These are phyloP conservation scores for Komagataella kurtzmanii DNA, from an alignment of 805 yeast genomes.

Conservation along the genomic window DNA sequence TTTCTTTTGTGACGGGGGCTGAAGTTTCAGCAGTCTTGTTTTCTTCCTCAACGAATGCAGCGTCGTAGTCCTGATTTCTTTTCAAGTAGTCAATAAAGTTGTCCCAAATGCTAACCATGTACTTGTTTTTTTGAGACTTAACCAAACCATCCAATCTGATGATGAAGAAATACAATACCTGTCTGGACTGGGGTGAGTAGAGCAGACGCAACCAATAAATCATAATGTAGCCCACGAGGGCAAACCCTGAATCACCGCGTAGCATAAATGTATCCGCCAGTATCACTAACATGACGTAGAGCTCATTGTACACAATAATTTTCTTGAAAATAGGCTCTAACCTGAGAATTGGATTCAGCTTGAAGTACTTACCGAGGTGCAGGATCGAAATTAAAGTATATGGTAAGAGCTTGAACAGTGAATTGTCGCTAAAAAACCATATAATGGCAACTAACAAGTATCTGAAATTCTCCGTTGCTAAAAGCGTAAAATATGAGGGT, in stretches of 20 bases:
- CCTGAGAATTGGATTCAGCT: slow-evolving; percentile 26
- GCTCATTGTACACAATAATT: slow-evolving; percentile 47
- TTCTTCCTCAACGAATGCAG: background rate
- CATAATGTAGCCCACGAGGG: slow-evolving; percentile 38
- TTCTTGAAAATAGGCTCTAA: slow-evolving; percentile 25
- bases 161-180: slow-evolving; percentile 26
- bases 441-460: slow-evolving; percentile 36
- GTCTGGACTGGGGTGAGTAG: slow-evolving; percentile 33
- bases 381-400: slow-evolving; percentile 40
- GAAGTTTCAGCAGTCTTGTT: slow-evolving; percentile 5
- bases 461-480: slow-evolving; percentile 71
- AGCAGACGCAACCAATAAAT: slow-evolving; percentile 66
- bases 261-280: slow-evolving; percentile 45
- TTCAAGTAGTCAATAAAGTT: slow-evolving; percentile 25
- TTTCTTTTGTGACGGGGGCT: background rate
- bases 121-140: slow-evolving; percentile 28
- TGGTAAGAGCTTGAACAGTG: slow-evolving; percentile 54
- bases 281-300: slow-evolving; percentile 38
- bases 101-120: slow-evolving; percentile 26
- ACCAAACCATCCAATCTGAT: slow-evolving; percentile 29
- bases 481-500: slow-evolving; percentile 50
- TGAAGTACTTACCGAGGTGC: slow-evolving; percentile 32
- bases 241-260: slow-evolving; percentile 60
- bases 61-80: slow-evolving; percentile 17
- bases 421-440: slow-evolving; percentile 55